Evolutionary conservation across 345 rosid genomes (phyloP).

Genomic region (Brassica napus): Da-Ae NC_063449.1:33463501-33464000

Average conservation of each 20-base stretch:
- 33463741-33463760: constrained; percentile 7
- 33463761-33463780: constrained; percentile 9
- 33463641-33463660: constrained; percentile 15
- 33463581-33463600: not conserved
- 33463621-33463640: constrained; percentile 3
- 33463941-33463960: constrained; percentile 29
- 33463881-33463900: constrained; percentile 20
- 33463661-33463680: constrained; percentile 3
- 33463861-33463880: constrained; percentile 35
- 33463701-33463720: constrained; percentile 13
- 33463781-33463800: constrained; percentile 33
- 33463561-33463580: constrained; percentile 4
- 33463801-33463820: constrained; percentile 52
- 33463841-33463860: constrained; percentile 45
- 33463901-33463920: constrained; percentile 5
- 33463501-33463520: constrained; percentile 19
- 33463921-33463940: constrained; percentile 27
- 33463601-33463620: not conserved
- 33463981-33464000: constrained; percentile 60
- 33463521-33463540: constrained; percentile 24
- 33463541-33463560: constrained; percentile 10
- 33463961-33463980: constrained; percentile 59
- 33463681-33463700: not conserved
- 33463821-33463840: constrained; percentile 65
- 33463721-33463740: not conserved